Percentiles rank a stretch among this genome's conserved stretches.
Evolutionary conservation across 2,329 filamentous ascomycete genomes (phyloP).

Genomic region (Neocucurbitaria cava): DNA sequence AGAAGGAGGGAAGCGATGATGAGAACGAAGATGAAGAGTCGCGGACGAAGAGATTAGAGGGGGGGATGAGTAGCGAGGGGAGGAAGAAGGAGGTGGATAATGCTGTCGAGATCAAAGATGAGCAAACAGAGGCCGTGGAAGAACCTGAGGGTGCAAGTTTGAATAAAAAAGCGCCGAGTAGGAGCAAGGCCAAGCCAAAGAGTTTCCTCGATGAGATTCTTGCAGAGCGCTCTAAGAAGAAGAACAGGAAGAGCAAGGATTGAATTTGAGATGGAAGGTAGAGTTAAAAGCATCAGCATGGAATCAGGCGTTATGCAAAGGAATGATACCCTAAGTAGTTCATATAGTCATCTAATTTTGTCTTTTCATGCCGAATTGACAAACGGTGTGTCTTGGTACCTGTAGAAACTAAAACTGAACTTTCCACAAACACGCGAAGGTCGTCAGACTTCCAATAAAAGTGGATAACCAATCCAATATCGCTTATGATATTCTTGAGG

Average conservation of each 20-base stretch:
- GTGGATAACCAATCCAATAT: neutral
- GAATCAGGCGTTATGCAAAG: neutral
- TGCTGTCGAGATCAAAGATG: conserved; percentile 3
- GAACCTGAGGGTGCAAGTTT: conserved; percentile 8
- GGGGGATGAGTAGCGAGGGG: neutral
- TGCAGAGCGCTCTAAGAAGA: conserved; percentile 58
- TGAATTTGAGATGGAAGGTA: neutral
- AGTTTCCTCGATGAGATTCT: conserved; percentile 65
- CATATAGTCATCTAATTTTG: neutral
- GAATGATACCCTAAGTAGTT: neutral
- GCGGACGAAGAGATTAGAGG: conserved; percentile 8
- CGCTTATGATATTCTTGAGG: neutral
- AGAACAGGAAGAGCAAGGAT: conserved; percentile 46
- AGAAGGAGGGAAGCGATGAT: conserved; percentile 6
- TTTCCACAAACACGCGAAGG: too few species aligned
- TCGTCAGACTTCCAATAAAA: too few species aligned
- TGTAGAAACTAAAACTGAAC: too few species aligned
- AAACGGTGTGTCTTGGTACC: too few species aligned
- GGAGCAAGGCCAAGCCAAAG: conserved; percentile 46
- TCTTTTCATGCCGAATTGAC: too few species aligned
- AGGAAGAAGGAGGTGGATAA: neutral
- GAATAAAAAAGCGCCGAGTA: conserved; percentile 19
- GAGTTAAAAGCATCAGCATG: neutral
- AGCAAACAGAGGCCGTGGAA: conserved; percentile 7
- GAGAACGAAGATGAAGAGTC: conserved; percentile 21